Evolutionary conservation across 129 eudicot species (phyloP), one percentile per base, ranked within the genome.

Genomic region (Kitagawia praeruptora): DNA sequence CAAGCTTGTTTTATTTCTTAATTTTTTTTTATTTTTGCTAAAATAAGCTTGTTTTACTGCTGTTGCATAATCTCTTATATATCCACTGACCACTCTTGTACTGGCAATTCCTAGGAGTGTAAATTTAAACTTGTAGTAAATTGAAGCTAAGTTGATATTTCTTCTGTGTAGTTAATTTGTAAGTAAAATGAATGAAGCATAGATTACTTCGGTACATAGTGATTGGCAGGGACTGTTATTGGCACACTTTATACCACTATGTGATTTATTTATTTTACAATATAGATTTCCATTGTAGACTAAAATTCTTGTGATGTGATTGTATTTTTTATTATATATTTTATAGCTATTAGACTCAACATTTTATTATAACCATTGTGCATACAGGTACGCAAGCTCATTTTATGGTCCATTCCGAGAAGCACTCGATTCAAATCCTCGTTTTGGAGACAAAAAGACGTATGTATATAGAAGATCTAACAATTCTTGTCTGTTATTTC

Each of bases 361-460:
- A 56, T 71, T 15, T 44, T 40, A 25, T 19, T n/a, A 5, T 83
- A 67, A 79, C 49, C 54, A 34, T 75, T 75, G 27, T 81, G 80
- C 75, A 0, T 73, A 61, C 76, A 96, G 99, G 91, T 96, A 92
- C 66, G 99, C 99, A 48, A 96, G 99, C 78, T 86, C 99, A 70
- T 96, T 96, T 81, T 96, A 96, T 64, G 99, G 99, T 51, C 99
- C 99, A n/a, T 96, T 96, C 84, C 84, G 99, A 75, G 99, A 96
- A 89, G 99, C 99, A 23, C 86, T 96, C 44, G 97, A 96, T 84
- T 96, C 99, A 78, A 96, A 96, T 85, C 99, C 99, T 40, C 96
- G 99, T 37, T 96, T 92, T 74, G 99, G 99, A 39, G 99, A 96
- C 88, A 96, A 96, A 83, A 96, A 96, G 87, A 96, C 99, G 99